These are phyloP conservation scores for Pyrenochaeta sp. DNA, from an alignment of 2,329 filamentous ascomycete genomes.

Conservation along the genomic window DNA sequence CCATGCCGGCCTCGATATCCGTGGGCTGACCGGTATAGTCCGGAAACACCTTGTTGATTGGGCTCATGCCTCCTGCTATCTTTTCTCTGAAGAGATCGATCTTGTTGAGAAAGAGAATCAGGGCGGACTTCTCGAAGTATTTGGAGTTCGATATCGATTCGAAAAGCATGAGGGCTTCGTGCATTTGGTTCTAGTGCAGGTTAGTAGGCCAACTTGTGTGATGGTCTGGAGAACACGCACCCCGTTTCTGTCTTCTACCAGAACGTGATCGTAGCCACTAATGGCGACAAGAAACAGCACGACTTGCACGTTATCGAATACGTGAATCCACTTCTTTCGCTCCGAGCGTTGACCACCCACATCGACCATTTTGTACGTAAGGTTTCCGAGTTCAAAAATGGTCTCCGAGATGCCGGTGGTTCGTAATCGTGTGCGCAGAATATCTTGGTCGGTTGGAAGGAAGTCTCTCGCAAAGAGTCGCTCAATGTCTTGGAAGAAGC, in stretches of 20 bases:
- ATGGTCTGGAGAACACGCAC: constrained; percentile 64
- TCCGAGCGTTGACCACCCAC: constrained; percentile 92
- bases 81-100: constrained; percentile 63
- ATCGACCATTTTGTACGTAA: constrained; percentile 97
- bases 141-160: constrained; percentile 62
- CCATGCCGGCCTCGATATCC: constrained; percentile 58
- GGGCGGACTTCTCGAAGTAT: constrained; percentile 60
- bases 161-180: constrained; percentile 63
- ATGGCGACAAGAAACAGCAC: constrained; percentile 94
- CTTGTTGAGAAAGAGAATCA: constrained; percentile 64
- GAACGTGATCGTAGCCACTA: constrained; percentile 94
- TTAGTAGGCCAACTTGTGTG: constrained; percentile 5
- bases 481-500: constrained; percentile 79
- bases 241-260: constrained; percentile 95
- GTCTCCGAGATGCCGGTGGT: constrained; percentile 98
- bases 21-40: constrained; percentile 56
- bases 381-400: constrained; percentile 86
- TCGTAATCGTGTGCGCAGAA: constrained; percentile 85
- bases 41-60: constrained; percentile 60
- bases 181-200: constrained; percentile 60
- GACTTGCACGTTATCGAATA: constrained; percentile 93
- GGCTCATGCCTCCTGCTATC: constrained; percentile 55
- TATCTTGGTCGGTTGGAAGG: constrained; percentile 91
- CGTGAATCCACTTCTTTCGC: constrained; percentile 97
- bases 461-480: constrained; percentile 73